Conservation (phyloP, 2,329 filamentous ascomycete species). For the Ceratocystis lukuohia region DNA sequence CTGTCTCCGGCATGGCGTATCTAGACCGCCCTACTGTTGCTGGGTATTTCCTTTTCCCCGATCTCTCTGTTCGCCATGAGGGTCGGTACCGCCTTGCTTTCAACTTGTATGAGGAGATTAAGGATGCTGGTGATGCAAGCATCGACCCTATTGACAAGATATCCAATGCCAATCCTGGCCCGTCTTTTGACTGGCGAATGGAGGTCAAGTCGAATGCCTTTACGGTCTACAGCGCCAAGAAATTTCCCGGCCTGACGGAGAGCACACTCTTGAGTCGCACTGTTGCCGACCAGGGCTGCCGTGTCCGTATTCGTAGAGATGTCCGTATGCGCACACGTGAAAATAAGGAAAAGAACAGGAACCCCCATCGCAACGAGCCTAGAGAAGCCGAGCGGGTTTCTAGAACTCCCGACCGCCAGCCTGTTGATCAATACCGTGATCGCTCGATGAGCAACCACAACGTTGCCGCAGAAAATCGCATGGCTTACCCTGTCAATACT, state of each 20-base stretch:
- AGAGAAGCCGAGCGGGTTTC: conserved; percentile 34
- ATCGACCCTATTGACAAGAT: conserved; percentile 31
- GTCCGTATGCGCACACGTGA: conserved; percentile 81
- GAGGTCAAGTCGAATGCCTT: conserved; percentile 83
- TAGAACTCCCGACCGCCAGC: conserved; percentile 25
- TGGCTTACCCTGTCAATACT: conserved; percentile 4
- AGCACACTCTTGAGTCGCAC: conserved; percentile 80
- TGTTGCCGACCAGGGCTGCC: conserved; percentile 91
- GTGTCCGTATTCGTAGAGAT: conserved; percentile 87
- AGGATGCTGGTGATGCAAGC: conserved; percentile 70
- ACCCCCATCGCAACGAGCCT: conserved; percentile 40
- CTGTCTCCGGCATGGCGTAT: conserved; percentile 91
- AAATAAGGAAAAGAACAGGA: conserved; percentile 41
- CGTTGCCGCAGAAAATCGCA: conserved; percentile 24
- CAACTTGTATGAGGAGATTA: conserved; percentile 85
- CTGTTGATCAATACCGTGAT: conserved; percentile 30
- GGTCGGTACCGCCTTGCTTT: conserved; percentile 85
- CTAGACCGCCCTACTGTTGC: conserved; percentile 67
- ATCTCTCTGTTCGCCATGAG: conserved; percentile 89
- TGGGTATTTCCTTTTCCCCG: conserved; percentile 96
- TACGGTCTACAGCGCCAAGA: conserved; percentile 90
- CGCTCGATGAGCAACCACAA: conserved; percentile 50
- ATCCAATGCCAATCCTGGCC: conserved; percentile 33
- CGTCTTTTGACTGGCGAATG: conserved; percentile 63
- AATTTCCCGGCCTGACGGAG: conserved; percentile 85